Conservation (phyloP, 371 early-diverging fungal genomes). For the Lichtheimia corymbifera region DNA sequence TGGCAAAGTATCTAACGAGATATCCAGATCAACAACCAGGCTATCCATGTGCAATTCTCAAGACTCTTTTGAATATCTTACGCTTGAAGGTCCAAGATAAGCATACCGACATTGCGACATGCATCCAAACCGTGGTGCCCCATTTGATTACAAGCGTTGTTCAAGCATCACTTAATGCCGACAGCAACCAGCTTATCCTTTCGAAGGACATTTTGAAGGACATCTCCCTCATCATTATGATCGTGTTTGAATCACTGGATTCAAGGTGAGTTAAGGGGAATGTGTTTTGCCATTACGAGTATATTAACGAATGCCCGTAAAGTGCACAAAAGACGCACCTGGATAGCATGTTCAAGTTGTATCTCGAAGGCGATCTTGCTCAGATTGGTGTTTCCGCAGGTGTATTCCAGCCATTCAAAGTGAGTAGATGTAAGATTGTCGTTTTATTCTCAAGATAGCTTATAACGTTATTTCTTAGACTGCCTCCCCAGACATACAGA, state of each 20-base stretch:
- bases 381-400: conserved; percentile 9
- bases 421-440: background rate
- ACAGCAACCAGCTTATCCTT: conserved; percentile 24
- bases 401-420: conserved; percentile 26
- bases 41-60: conserved; percentile 49
- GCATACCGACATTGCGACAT: conserved; percentile 51
- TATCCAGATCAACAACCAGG: conserved; percentile 12
- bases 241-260: conserved; percentile 49
- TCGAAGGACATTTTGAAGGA: conserved; percentile 35
- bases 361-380: conserved; percentile 45
- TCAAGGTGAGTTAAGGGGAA: conserved; percentile 29
- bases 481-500: conserved; percentile 40
- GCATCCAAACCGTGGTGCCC: conserved; percentile 44
- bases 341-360: conserved; percentile 50
- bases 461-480: background rate
- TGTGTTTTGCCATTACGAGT: background rate
- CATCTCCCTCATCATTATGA: conserved; percentile 45
- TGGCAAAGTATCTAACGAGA: background rate
- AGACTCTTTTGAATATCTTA: conserved; percentile 44
- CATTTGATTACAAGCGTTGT: conserved; percentile 49
- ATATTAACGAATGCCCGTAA: background rate
- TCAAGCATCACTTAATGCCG: conserved; percentile 36
- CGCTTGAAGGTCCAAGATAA: conserved; percentile 38
- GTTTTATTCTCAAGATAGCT: too few species aligned
- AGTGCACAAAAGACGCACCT: conserved; percentile 53